These are phyloP conservation scores for Apium graveolens DNA, from an alignment of 129 eudicot species.

Conservation along the genomic window DNA sequence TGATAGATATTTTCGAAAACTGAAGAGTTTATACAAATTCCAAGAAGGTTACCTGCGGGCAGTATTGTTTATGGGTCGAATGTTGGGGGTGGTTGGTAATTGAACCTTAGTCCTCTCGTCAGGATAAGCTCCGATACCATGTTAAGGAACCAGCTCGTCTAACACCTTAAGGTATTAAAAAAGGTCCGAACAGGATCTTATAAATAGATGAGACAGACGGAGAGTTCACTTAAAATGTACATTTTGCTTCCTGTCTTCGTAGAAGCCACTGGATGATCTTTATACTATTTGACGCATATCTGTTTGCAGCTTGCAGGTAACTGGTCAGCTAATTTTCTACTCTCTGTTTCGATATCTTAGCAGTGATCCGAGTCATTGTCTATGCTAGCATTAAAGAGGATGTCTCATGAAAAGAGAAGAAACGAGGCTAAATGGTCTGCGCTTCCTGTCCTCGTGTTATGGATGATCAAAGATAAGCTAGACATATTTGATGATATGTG, in stretches of 20 bases:
- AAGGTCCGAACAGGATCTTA: neutral
- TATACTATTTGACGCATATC: neutral
- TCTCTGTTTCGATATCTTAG: neutral
- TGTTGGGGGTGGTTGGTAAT: no score
- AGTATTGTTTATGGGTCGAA: no score
- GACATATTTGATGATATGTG: conserved; percentile 6
- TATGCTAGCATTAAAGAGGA: neutral
- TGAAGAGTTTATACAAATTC: neutral
- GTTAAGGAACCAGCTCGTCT: no score
- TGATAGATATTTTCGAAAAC: neutral
- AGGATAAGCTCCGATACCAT: no score
- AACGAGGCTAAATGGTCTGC: neutral
- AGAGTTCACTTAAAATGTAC: neutral
- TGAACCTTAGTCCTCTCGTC: no score
- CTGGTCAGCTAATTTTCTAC: neutral
- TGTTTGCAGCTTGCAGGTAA: neutral
- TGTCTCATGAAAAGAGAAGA: neutral
- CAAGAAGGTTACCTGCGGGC: neutral
- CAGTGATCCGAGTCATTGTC: neutral
- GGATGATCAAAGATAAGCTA: conserved; percentile 10
- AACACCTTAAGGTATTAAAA: no score
- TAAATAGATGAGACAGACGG: neutral
- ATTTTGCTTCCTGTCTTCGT: no score
- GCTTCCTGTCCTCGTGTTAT: neutral
- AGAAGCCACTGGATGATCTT: no score